Percentiles rank a stretch among this genome's conserved stretches.
Evolutionary conservation across 83 land plant species (phyloP).

Genomic region (Isoetes engelmannii): DNA sequence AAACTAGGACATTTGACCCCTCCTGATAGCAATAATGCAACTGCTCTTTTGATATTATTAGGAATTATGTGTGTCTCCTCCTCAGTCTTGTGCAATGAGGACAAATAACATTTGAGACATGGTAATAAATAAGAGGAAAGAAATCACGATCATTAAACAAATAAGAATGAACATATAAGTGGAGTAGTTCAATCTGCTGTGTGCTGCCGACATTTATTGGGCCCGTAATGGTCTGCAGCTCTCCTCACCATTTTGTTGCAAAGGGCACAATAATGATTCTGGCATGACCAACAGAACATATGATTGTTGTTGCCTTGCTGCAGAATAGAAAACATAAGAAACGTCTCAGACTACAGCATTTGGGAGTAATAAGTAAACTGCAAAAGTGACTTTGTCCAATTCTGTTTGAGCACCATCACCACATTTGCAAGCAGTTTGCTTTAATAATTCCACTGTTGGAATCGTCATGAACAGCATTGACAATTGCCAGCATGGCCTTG

Average conservation of each 20-base stretch:
- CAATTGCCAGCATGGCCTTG: too few relatives aligned
- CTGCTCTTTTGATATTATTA: too few relatives aligned
- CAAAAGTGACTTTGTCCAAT: neutral
- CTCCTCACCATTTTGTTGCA: conserved; percentile 62
- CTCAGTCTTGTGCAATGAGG: too few relatives aligned
- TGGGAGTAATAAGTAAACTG: neutral
- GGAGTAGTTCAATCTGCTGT: conserved; percentile 32
- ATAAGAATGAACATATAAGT: too few relatives aligned
- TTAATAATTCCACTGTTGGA: too few relatives aligned
- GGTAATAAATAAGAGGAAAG: too few relatives aligned
- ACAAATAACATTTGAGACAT: too few relatives aligned
- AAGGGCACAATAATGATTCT: conserved; percentile 64
- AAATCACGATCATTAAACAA: too few relatives aligned
- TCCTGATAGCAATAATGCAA: too few relatives aligned
- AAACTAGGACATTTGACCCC: too few relatives aligned
- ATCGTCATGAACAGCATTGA: too few relatives aligned
- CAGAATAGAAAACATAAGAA: conserved; percentile 5
- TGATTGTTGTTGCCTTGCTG: conserved; percentile 83
- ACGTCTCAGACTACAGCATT: neutral
- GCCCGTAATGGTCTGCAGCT: conserved; percentile 58
- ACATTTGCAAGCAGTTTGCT: neutral
- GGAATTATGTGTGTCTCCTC: too few relatives aligned
- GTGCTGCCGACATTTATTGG: conserved; percentile 83
- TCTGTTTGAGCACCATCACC: neutral
- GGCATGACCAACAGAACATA: conserved; percentile 87